Evolutionary conservation across 1,284 basidiomycete species (phyloP), one percentile per base, ranked within the genome.

Genomic region (Clitocybe nebularis): DNA sequence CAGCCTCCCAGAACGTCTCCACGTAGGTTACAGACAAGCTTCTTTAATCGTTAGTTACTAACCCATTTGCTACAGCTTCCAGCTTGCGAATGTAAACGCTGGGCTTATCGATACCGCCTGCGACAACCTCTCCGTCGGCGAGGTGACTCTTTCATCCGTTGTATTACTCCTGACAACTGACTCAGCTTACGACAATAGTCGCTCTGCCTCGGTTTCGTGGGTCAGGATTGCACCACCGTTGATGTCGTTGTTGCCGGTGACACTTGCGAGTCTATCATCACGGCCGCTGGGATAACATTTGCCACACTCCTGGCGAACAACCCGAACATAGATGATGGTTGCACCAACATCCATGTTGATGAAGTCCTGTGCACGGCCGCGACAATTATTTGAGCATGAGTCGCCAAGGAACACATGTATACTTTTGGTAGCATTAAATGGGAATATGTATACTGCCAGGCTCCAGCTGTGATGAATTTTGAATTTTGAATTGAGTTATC

Each of bases 221-320:
- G 63, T 13, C 63, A 71, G 33, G 74, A 77, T 43, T 79, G 76
- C 56, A 46, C 28, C 4, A 56, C 54, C 13, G 69, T 66, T 11
- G 59, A 69, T 33, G 59, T 65, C 14, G 65, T 70, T 21, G 46
- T 51, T 23, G 36, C 48, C 0, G 69, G 67, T 2, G 68, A 79
- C 48, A 67, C 51, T 4, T 77, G 81, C 52, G 41, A 29, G 2
- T 20, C 41, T 3, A 71, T 80, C 34, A 61, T 67, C 0, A 34
- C 42, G 5, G 48, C 47, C 4, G 61, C 64, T 5, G 59, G 60
- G 17, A 68, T 75, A 32, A 52, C 68, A 14, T 38, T 57, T 39
- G 63, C 48, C 21, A 69, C 67, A n/a, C 59, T 82, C 24, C 48
- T 62, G 29, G 54, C 62, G 20, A 81, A 81, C 60, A 81, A 81